phyloP scores from a whole-genome alignment of 73 alveolate species.

The Breviolum minutum region DNA sequence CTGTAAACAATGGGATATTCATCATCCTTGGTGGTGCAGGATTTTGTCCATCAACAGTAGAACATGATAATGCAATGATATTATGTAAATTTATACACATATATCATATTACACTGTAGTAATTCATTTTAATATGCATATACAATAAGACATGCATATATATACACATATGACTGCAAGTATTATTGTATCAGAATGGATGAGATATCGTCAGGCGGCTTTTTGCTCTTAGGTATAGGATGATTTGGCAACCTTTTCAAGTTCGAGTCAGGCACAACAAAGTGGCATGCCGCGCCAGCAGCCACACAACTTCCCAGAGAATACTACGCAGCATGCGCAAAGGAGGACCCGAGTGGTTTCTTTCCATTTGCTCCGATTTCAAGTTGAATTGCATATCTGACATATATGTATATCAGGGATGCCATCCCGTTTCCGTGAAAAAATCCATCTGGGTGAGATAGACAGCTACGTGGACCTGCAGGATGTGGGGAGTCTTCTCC shows the following conservation, averaged over 20 bases:
- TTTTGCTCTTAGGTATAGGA: neutral
- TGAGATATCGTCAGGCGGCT: neutral
- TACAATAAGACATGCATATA: too few relatives aligned
- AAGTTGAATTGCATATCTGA: neutral
- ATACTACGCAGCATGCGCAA: constrained; percentile 63
- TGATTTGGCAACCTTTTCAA: neutral
- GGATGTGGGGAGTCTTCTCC: constrained; percentile 61
- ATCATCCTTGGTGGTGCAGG: too few relatives aligned
- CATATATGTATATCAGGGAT: too few relatives aligned
- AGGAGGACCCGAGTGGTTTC: neutral
- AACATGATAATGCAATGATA: neutral
- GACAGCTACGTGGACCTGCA: neutral
- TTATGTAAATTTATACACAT: neutral
- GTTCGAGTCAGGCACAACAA: constrained; percentile 18
- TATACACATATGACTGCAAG: too few relatives aligned
- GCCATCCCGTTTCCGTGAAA: neutral
- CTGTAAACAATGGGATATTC: neutral
- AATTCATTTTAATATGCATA: too few relatives aligned
- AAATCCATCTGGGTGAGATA: neutral
- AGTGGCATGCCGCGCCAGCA: constrained; percentile 67
- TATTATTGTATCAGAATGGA: neutral
- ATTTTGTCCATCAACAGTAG: neutral
- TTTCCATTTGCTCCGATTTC: neutral
- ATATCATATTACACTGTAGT: too few relatives aligned
- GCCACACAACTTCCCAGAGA: constrained; percentile 81